These are phyloP conservation scores for Wickerhamomyces xylosicus DNA, from an alignment of 805 yeast genomes.

Conservation along the genomic window DNA sequence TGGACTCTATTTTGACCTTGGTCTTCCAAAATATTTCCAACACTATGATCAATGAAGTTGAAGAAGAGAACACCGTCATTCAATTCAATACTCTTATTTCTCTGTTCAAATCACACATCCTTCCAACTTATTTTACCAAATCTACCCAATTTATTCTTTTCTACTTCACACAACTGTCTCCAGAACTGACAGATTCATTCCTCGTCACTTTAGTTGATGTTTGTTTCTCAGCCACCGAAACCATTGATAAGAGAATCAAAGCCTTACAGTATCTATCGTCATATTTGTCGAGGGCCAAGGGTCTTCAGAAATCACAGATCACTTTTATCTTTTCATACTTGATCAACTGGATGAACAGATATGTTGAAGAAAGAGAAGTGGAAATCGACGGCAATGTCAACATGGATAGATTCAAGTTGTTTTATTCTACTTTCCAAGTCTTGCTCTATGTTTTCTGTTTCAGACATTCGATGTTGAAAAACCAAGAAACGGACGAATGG, in stretches of 20 bases:
- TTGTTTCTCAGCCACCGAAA: constrained; percentile 62
- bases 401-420: constrained; percentile 86
- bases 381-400: constrained; percentile 63
- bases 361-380: constrained; percentile 72
- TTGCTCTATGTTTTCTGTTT: constrained; percentile 87
- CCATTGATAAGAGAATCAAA: constrained; percentile 68
- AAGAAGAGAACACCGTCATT: constrained; percentile 49
- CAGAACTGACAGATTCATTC: constrained; percentile 77
- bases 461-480: constrained; percentile 52
- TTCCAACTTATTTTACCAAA: constrained; percentile 88
- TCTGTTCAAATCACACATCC: constrained; percentile 68
- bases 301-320: constrained; percentile 60
- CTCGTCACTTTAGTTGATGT: constrained; percentile 74
- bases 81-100: constrained; percentile 68
- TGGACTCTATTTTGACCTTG: constrained; percentile 57
- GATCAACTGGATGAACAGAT: constrained; percentile 75
- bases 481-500: constrained; percentile 39
- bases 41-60: constrained; percentile 9
- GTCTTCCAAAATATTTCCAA: constrained; percentile 38
- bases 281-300: constrained; percentile 78
- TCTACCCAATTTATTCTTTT: constrained; percentile 81
- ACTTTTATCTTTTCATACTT: constrained; percentile 75
- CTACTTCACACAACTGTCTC: constrained; percentile 69
- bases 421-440: constrained; percentile 88
- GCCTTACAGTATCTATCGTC: constrained; percentile 90